Conservation (phyloP, 768 basidiomycete species). For the Krasilnikovozyma curviuscula region DNA sequence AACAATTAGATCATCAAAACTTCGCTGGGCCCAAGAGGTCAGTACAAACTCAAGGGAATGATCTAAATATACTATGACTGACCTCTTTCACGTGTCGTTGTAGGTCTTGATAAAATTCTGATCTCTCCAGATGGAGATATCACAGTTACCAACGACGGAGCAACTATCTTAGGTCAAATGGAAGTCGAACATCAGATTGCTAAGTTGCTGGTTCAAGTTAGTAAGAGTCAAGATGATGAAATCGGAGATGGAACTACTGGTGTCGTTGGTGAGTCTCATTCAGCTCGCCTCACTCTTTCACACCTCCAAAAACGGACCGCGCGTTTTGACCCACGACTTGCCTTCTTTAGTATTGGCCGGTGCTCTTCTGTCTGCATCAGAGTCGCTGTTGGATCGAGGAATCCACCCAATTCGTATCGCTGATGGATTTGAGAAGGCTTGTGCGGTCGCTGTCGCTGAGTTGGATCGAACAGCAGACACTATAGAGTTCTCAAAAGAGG, state of each 20-base stretch:
- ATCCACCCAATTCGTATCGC: conserved; percentile 98
- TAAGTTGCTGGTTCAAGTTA: conserved; percentile 86
- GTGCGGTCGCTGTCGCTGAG: conserved; percentile 69
- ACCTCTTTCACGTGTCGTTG: background rate
- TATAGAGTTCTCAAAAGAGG: conserved; percentile 60
- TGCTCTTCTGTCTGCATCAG: conserved; percentile 82
- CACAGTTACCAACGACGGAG: conserved; percentile 97
- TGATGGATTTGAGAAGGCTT: conserved; percentile 93
- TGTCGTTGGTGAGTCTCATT: conserved; percentile 63
- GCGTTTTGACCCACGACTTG: background rate
- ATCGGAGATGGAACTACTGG: conserved; percentile 99
- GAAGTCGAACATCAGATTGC: conserved; percentile 99
- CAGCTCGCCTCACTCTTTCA: background rate
- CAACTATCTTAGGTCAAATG: conserved; percentile 96
- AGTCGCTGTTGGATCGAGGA: conserved; percentile 91
- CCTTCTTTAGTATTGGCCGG: conserved; percentile 66
- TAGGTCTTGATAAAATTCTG: conserved; percentile 46
- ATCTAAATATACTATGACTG: background rate
- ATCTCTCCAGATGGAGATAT: conserved; percentile 80
- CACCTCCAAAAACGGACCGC: conserved; percentile 32
- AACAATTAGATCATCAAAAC: conserved; percentile 90
- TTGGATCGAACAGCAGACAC: conserved; percentile 78
- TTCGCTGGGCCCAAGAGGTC: conserved; percentile 84
- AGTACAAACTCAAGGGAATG: conserved; percentile 10
- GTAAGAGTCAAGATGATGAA: conserved; percentile 97